phyloP scores from a whole-genome alignment of 371 early-diverging fungal genomes.

The Funneliformis caledonium region DNA sequence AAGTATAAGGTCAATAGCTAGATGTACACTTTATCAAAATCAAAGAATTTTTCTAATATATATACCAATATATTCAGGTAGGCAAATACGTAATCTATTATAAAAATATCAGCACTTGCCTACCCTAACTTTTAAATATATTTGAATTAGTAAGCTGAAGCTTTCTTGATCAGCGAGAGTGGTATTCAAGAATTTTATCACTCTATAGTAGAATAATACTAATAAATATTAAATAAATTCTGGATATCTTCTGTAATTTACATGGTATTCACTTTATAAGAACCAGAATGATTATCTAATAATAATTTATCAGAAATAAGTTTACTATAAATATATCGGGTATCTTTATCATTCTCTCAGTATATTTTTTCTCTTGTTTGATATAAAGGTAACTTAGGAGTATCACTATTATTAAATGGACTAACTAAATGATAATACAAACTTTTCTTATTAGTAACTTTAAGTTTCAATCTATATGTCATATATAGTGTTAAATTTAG shows the following conservation, averaged over 20 bases:
- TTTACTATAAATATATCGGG: too few relatives aligned
- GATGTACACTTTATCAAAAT: too few relatives aligned
- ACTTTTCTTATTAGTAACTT: constrained; percentile 22
- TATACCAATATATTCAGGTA: too few relatives aligned
- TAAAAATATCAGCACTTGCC: too few relatives aligned
- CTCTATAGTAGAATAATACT: background rate
- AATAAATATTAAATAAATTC: constrained; percentile 26
- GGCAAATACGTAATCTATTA: too few relatives aligned
- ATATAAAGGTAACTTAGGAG: background rate
- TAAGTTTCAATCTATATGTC: constrained; percentile 13
- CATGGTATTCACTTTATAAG: background rate
- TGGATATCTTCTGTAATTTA: background rate
- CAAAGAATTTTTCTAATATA: too few relatives aligned
- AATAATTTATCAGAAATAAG: background rate
- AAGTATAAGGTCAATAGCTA: too few relatives aligned
- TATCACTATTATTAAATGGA: constrained; percentile 5
- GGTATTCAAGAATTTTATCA: too few relatives aligned
- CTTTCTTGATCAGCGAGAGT: too few relatives aligned
- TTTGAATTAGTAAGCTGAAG: too few relatives aligned
- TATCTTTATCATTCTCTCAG: background rate
- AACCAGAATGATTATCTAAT: too few relatives aligned
- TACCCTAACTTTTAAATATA: too few relatives aligned
- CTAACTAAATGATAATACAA: background rate
- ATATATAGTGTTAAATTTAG: background rate
- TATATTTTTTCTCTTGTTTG: background rate